phyloP scores from a whole-genome alignment of 108 stramenopile species.

The Seminavis robusta region DNA sequence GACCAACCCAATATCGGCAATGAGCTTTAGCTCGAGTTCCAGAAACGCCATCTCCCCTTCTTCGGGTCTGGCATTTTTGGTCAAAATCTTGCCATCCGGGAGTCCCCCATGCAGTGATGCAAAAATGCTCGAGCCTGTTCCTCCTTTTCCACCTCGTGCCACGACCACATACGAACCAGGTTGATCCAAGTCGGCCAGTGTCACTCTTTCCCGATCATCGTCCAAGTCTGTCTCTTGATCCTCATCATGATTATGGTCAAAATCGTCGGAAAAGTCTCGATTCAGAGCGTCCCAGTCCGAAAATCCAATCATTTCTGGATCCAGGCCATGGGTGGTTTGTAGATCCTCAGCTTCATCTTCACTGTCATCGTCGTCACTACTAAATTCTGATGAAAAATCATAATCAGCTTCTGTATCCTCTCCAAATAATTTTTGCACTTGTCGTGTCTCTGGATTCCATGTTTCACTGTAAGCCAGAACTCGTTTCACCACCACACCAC shows the following conservation, averaged over 20 bases:
- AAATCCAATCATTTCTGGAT: no score
- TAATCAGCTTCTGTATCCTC: slow-evolving; percentile 9
- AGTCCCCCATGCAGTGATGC: slow-evolving; percentile 50
- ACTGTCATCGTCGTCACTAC: slow-evolving; percentile 15
- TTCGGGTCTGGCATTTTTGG: no score
- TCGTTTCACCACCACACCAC: slow-evolving; percentile 78
- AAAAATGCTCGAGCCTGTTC: slow-evolving; percentile 58
- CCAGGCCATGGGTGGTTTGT: no score
- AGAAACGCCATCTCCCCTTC: no score
- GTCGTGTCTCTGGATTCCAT: slow-evolving; percentile 48
- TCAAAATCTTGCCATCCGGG: slow-evolving; percentile 38
- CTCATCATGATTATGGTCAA: slow-evolving; percentile 6
- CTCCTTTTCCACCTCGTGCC: slow-evolving; percentile 73
- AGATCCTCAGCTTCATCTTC: slow-evolving; percentile 9
- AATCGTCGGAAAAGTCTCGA: background rate
- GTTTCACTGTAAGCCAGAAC: slow-evolving; percentile 64
- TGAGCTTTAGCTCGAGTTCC: slow-evolving; percentile 91
- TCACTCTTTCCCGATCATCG: slow-evolving; percentile 48
- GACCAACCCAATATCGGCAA: slow-evolving; percentile 98
- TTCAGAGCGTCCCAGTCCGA: no score
- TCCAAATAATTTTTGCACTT: slow-evolving; percentile 14
- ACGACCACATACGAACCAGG: slow-evolving; percentile 69
- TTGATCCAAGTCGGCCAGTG: slow-evolving; percentile 74
- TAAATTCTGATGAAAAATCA: background rate
- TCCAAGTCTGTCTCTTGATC: slow-evolving; percentile 28